Evolutionary conservation across 225 moss, liverwort and hornwort genomes (phyloP).

Genomic region (Marchantia polymorpha): DNA sequence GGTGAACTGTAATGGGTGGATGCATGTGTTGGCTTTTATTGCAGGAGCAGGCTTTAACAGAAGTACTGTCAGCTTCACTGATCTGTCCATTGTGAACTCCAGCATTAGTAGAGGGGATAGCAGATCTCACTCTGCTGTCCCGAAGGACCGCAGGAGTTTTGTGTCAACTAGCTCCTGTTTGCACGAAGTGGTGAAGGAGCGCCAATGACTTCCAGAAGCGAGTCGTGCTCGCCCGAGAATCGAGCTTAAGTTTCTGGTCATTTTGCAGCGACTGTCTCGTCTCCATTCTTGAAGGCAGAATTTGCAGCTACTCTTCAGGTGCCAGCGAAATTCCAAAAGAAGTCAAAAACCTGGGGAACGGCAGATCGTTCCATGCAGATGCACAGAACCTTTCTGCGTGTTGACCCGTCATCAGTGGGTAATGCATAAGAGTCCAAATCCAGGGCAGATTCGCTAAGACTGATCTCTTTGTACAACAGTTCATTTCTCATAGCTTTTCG

Average conservation of each 20-base stretch:
- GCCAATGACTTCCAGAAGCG: not conserved
- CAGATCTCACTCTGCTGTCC: not conserved
- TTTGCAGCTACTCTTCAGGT: not conserved
- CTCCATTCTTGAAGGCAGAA: not conserved
- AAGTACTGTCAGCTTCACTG: no score
- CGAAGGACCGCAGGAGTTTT: not conserved
- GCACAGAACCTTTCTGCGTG: no score
- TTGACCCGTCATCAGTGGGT: no score
- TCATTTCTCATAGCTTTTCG: no score
- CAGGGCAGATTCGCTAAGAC: no score
- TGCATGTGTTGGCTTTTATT: no score
- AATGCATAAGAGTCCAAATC: no score
- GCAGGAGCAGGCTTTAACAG: no score
- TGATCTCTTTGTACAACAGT: no score
- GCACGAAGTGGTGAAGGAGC: not conserved
- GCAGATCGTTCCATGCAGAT: no score
- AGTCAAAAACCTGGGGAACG: not conserved
- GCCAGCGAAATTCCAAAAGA: not conserved
- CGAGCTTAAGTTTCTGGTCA: not conserved
- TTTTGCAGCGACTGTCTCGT: not conserved
- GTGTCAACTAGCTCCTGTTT: not conserved
- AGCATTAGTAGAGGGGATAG: not conserved
- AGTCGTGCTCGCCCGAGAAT: not conserved
- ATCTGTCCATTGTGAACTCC: no score
- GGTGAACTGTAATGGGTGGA: no score